Evolutionary conservation across 768 basidiomycete genomes (phyloP), one percentile per base, ranked within the genome.

Genomic region (Dacryopinax spathularia): DNA sequence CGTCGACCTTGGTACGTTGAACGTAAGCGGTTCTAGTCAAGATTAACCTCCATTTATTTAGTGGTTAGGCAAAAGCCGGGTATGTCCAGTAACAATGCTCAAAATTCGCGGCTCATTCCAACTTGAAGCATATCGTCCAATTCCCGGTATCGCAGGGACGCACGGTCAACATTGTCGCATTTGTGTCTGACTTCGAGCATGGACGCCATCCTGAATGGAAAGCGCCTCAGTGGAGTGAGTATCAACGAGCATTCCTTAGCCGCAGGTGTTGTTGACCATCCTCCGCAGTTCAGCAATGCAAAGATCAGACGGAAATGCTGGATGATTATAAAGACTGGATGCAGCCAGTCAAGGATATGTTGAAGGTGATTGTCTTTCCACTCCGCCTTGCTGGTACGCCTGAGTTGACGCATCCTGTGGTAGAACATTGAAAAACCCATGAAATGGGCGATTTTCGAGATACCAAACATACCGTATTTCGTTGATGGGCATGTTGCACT

Each of bases 391-490:
- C 1, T 31, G 2, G 25, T 39, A 33, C 22, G 25, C 25, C 15
- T 27, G 34, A 6, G 15, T 33, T 56, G 67, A 65, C 43, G 66
- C 20, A n/a, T n/a, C 59, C 18, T 33, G 2, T 35, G 56, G 27
- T 60, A 86, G 85, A 82, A 82, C 66, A 75, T 81, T 22, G 79
- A 81, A 2, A 76, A 74, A 48, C 77, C 81, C 1, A 72, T 77
- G 25, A 74, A 81, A 35, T 88, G 87, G 87, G 84, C 83, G 0
- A 79, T 89, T 33, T 82, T 87, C 68, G 79, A 76, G 2, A 74
- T 83, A 1, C 77, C 75, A 61, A 80, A 83, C 5, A 71, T 88
- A 22, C 74, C 74, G 0, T 75, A 81, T 7, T 81, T 78, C 62
- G 77, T 79, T 1, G 76, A 76, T n/a, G 82, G 81, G 18, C 73